Base-by-base conservation (phyloP, 2,329 filamentous ascomycete species). In the Calonectria henricotiae region DNA sequence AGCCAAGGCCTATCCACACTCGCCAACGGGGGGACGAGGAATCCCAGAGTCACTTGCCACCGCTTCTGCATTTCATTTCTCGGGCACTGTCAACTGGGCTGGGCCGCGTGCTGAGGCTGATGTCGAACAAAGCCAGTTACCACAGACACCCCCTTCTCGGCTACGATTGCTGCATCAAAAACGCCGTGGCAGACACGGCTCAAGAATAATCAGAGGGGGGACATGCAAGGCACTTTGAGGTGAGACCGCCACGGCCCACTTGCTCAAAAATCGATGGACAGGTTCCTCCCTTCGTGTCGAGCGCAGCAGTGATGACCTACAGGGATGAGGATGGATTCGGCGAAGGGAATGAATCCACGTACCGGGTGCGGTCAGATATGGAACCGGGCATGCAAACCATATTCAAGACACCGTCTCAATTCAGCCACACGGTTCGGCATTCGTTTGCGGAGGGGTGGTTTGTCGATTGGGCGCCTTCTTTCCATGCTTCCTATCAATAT, bases 141-240 rank as follows among this genome's bases (percentile, higher is more conserved):
- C 73, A 55, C 64, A 62, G 13, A 39, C 55, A 41, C 73, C 58
- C 41, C 69, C 64, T 65, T 65, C 67, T 78, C 76, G 76, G 76
- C 71, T 78, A 76, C 68, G 74, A 67, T 73, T 78, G 71, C 74
- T 76, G 67, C 60, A 70, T 72, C 66, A 70, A 73, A 69, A 73
- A 69, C 65, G 63, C 51, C 63, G 20, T 39, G 46, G 61, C 58
- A 69, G 67, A 65, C 39, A 74, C 67, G n/a, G 41, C 67, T 63
- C 66, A 44, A 27, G 23, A 64, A 66, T 58, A 65, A 47, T 23
- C 43, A 46, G 49, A 66, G 58, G 69, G 9, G 58, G 68, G 6
- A 37, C 27, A 69, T 71, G 70, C 71, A 77, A 75, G 75, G 71
- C 62, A 77, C 75, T 37, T 58, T 39, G 65, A 61, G 66, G 69